These are phyloP conservation scores for Oryza officinalis DNA, from an alignment of 176 grass and related monocot genomes.

Conservation along the genomic window DNA sequence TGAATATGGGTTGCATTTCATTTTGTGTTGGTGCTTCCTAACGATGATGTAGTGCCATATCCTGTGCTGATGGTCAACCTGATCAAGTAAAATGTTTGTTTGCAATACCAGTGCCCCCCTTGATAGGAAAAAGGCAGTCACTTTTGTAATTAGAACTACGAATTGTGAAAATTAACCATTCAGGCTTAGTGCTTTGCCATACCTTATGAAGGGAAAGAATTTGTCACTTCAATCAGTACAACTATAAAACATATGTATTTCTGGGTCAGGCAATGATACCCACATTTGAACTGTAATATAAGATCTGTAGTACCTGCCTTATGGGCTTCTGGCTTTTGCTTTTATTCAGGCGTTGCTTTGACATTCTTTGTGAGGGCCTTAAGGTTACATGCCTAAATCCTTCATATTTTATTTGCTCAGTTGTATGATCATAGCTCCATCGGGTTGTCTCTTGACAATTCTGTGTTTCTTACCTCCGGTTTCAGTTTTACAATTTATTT, in stretches of 20 bases:
- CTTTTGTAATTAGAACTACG: conserved; percentile 2
- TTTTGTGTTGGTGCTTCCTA: neutral
- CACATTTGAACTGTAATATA: conserved; percentile 10
- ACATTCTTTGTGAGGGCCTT: neutral
- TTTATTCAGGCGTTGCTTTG: neutral
- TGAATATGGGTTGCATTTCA: neutral
- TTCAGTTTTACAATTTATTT: conserved; percentile 16
- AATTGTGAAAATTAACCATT: neutral
- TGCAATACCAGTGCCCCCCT: neutral
- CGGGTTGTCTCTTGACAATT: neutral
- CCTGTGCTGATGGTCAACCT: neutral
- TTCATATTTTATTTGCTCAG: conserved; percentile 26
- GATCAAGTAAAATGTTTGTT: conserved; percentile 5
- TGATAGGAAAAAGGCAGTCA: neutral
- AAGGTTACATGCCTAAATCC: neutral
- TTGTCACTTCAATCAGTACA: neutral
- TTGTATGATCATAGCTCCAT: conserved; percentile 18
- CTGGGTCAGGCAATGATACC: neutral
- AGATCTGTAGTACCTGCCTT: neutral
- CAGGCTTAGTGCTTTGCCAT: neutral
- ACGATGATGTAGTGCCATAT: neutral
- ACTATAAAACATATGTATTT: conserved; percentile 9
- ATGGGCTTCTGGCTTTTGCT: neutral
- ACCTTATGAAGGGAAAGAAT: neutral
- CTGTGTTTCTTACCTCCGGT: conserved; percentile 17